Conservation (phyloP, 495 filamentous ascomycete species). For the Penicillium arizonense region DNA sequence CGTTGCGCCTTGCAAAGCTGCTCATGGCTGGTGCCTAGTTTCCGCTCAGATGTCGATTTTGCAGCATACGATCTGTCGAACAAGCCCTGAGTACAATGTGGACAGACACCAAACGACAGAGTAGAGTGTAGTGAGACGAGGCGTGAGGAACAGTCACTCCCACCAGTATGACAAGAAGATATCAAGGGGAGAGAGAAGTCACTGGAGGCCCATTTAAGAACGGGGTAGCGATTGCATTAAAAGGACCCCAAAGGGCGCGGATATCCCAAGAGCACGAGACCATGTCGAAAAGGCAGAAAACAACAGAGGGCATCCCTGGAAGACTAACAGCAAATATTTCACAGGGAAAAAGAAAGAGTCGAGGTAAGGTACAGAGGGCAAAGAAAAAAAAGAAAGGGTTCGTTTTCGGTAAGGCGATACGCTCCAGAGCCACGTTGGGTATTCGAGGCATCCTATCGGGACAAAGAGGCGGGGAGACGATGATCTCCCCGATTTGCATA, state of each 20-base stretch:
- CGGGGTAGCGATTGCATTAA: constrained; percentile 26
- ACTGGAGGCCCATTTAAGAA: constrained; percentile 6
- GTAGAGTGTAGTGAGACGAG: background rate
- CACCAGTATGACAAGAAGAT: background rate
- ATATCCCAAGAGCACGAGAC: constrained; percentile 31
- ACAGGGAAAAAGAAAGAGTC: constrained; percentile 27
- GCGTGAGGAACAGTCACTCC: too few relatives aligned
- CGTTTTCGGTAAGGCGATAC: constrained; percentile 25
- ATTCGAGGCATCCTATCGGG: constrained; percentile 29
- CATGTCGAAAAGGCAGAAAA: constrained; percentile 24
- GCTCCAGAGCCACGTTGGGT: constrained; percentile 29
- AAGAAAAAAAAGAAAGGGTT: constrained; percentile 18
- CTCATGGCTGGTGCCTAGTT: constrained; percentile 25
- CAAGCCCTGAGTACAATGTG: too few relatives aligned
- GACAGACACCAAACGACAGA: too few relatives aligned
- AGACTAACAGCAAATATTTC: constrained; percentile 28
- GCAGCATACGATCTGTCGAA: too few relatives aligned
- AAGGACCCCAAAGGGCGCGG: constrained; percentile 19
- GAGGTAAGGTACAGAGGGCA: constrained; percentile 25
- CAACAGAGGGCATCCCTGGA: constrained; percentile 32
- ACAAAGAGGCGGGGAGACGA: constrained; percentile 15
- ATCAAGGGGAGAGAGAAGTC: background rate
- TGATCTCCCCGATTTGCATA: constrained; percentile 19
- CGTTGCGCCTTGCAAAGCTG: constrained; percentile 38
- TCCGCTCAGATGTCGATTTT: too few relatives aligned